phyloP scores from a whole-genome alignment of 2,329 filamentous ascomycete genomes.

The Decorospora gaudefroyi region DNA sequence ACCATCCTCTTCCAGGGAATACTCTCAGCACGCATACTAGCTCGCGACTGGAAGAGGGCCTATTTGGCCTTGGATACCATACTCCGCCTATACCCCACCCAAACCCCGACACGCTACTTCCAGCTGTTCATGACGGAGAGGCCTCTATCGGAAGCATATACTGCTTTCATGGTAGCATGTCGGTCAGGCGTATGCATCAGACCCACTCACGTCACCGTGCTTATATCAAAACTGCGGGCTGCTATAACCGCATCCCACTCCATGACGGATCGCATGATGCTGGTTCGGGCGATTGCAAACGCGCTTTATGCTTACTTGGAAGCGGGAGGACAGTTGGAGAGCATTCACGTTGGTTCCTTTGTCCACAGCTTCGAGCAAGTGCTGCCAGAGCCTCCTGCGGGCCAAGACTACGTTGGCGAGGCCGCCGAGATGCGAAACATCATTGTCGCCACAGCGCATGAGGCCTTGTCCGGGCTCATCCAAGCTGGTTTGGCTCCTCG shows the following conservation, averaged over 20 bases:
- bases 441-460: constrained; percentile 32
- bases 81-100: constrained; percentile 53
- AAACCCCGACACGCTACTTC: constrained; percentile 51
- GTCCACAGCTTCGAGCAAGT: constrained; percentile 42
- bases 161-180: constrained; percentile 55
- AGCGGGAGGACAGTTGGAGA: constrained; percentile 44
- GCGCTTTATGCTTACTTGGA: constrained; percentile 51
- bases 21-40: constrained; percentile 52
- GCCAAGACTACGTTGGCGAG: constrained; percentile 24
- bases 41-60: constrained; percentile 53
- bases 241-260: constrained; percentile 20
- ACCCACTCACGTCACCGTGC: constrained; percentile 35
- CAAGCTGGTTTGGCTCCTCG: constrained; percentile 36
- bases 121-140: constrained; percentile 53
- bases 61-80: constrained; percentile 58
- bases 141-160: constrained; percentile 54
- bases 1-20: constrained; percentile 55
- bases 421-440: constrained; percentile 27
- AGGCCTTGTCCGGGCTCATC: constrained; percentile 29
- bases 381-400: constrained; percentile 25
- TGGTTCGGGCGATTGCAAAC: constrained; percentile 50
- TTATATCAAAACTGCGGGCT: constrained; percentile 43
- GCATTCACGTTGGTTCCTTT: constrained; percentile 47
- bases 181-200: constrained; percentile 49
- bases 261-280: constrained; percentile 28